A percentile compares a stretch with the other conserved stretches of the same genome.
Evolutionary conservation across 2,329 filamentous ascomycete species (phyloP).

Genomic region (Pseudogymnoascus sp.): DNA sequence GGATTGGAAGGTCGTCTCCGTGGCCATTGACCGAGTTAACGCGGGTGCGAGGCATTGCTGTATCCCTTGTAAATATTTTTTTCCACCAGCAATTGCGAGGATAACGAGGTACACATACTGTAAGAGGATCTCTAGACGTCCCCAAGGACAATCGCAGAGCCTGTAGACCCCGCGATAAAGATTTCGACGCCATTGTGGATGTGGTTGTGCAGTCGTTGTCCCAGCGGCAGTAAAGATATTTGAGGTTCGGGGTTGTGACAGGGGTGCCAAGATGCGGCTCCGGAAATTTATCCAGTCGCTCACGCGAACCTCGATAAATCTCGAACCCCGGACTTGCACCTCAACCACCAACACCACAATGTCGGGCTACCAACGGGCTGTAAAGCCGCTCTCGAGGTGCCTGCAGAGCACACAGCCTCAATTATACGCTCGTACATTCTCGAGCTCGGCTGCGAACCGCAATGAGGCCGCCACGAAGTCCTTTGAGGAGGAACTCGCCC

Average conservation of each 20-base stretch:
- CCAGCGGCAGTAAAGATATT: conserved; percentile 14
- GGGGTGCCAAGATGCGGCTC: conserved; percentile 10
- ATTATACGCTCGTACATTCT: conserved; percentile 15
- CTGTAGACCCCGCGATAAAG: conserved; percentile 24
- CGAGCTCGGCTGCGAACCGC: conserved; percentile 30
- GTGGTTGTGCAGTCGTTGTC: conserved; percentile 8
- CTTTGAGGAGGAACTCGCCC: conserved; percentile 28
- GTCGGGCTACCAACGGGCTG: conserved; percentile 53
- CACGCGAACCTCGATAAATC: conserved; percentile 5
- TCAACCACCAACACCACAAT: conserved; percentile 32
- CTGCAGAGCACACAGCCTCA: conserved; percentile 35
- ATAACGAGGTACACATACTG: conserved; percentile 23
- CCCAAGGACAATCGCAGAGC: conserved; percentile 19
- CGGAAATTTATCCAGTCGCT: conserved; percentile 20
- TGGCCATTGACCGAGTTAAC: conserved; percentile 40
- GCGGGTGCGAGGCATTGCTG: conserved; percentile 38
- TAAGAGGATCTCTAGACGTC: conserved; percentile 31
- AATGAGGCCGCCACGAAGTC: conserved; percentile 27
- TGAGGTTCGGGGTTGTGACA: conserved; percentile 12
- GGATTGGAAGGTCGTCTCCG: conserved; percentile 32
- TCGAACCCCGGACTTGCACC: neutral
- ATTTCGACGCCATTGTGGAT: conserved; percentile 27
- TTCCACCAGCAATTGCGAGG: neutral
- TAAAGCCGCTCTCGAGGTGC: conserved; percentile 48
- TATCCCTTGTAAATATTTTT: conserved; percentile 11